A percentile compares a stretch with the other conserved stretches of the same genome.
Evolutionary conservation across 106 monocot species (phyloP).

Genomic region (Platanthera guangdongensis): DNA sequence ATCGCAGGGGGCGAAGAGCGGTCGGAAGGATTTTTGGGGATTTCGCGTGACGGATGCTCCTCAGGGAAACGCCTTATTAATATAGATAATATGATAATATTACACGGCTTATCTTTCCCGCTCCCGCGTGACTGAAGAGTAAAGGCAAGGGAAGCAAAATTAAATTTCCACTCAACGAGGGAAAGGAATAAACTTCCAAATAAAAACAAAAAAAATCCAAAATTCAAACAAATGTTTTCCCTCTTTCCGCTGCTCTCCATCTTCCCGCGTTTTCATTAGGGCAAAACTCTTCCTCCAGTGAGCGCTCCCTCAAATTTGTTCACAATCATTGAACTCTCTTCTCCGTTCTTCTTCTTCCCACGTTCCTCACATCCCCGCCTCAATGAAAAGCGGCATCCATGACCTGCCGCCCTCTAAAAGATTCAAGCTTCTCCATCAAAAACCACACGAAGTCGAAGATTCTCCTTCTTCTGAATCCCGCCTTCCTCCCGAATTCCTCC

Average conservation of each 20-base stretch:
- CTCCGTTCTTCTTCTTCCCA: background rate
- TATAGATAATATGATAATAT: too few species aligned
- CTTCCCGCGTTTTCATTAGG: background rate
- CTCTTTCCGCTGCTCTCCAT: background rate
- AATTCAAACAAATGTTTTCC: background rate
- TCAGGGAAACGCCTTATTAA: too few species aligned
- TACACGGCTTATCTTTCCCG: conserved; percentile 1
- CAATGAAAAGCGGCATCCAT: conserved; percentile 17
- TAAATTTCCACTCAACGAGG: background rate
- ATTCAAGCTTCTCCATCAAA: conserved; percentile 51
- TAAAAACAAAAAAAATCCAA: background rate
- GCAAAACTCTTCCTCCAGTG: background rate
- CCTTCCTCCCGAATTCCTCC: conserved; percentile 17
- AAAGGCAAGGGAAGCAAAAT: background rate
- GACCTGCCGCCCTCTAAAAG: conserved; percentile 73
- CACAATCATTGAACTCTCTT: background rate
- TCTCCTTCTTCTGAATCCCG: background rate
- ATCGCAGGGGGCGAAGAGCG: too few species aligned
- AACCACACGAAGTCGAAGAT: background rate
- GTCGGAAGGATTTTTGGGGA: too few species aligned
- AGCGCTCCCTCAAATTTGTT: background rate
- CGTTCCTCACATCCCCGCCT: background rate
- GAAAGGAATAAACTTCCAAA: background rate
- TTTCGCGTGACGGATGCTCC: too few species aligned
- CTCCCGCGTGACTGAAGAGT: background rate